phyloP scores from a whole-genome alignment of 2,329 filamentous ascomycete species.

The Eutypa lata region DNA sequence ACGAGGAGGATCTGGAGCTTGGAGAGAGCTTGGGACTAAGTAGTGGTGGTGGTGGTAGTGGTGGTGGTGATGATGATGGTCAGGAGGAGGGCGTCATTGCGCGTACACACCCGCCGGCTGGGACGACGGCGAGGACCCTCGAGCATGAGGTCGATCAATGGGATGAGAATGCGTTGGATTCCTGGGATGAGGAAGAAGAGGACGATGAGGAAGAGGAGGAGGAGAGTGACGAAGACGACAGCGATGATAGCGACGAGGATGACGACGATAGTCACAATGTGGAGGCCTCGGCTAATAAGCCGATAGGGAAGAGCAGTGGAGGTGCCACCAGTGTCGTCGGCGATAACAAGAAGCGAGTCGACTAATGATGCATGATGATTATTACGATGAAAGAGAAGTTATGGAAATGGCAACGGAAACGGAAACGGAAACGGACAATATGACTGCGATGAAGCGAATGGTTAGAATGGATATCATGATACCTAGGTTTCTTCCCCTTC shows the following conservation, averaged over 20 bases:
- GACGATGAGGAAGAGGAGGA: slow-evolving; percentile 48
- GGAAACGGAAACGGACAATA: slow-evolving; percentile 10
- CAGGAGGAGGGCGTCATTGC: slow-evolving; percentile 66
- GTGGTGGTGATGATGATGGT: no score
- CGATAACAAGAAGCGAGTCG: slow-evolving; percentile 31
- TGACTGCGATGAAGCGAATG: slow-evolving; percentile 5
- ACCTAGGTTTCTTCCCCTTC: slow-evolving; percentile 11
- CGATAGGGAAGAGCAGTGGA: slow-evolving; percentile 22
- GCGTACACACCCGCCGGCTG: no score
- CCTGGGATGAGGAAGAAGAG: slow-evolving; percentile 54
- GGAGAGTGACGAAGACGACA: slow-evolving; percentile 92
- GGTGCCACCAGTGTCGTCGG: slow-evolving; percentile 24
- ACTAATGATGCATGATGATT: slow-evolving; percentile 17
- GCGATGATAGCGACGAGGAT: slow-evolving; percentile 55
- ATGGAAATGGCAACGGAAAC: no score
- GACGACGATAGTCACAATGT: slow-evolving; percentile 34
- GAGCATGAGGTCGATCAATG: slow-evolving; percentile 89
- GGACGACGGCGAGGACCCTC: slow-evolving; percentile 40
- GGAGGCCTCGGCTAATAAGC: slow-evolving; percentile 17
- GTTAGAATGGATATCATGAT: slow-evolving; percentile 20
- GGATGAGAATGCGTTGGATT: slow-evolving; percentile 75
- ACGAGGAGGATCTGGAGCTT: slow-evolving; percentile 70
- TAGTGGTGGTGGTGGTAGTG: no score
- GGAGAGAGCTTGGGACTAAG: slow-evolving; percentile 49
- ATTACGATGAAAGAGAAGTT: background rate